A percentile compares a stretch with the other conserved stretches of the same genome.
Conservation (phyloP, 2,329 filamentous ascomycete species). For the Hirsutella thompsonii region DNA sequence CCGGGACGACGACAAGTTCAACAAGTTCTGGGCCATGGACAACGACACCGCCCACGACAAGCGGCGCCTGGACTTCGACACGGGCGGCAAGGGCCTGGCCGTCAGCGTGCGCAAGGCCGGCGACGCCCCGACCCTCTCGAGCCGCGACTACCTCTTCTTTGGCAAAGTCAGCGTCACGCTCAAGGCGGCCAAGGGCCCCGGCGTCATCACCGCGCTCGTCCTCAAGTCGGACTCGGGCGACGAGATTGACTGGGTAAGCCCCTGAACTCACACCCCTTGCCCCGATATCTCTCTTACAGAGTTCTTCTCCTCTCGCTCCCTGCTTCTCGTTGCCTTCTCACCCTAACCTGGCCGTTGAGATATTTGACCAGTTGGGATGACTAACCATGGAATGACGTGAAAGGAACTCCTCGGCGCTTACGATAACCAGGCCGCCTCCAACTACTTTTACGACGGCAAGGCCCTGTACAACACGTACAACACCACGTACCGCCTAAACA, state of each 20-base stretch:
- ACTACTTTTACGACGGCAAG: constrained; percentile 63
- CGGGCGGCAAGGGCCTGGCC: constrained; percentile 9
- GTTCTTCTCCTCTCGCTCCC: no score
- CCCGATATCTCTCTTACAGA: no score
- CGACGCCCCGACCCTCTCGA: constrained; percentile 49
- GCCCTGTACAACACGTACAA: constrained; percentile 39
- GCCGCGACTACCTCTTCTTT: constrained; percentile 75
- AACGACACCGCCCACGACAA: constrained; percentile 18
- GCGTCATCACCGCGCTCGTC: constrained; percentile 67
- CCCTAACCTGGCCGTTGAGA: no score
- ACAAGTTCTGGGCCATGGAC: constrained; percentile 15
- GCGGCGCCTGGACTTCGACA: constrained; percentile 12
- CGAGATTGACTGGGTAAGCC: constrained; percentile 43
- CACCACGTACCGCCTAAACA: constrained; percentile 30
- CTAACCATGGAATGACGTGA: no score
- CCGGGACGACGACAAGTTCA: constrained; percentile 22
- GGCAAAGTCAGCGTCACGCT: constrained; percentile 58
- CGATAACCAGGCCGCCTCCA: constrained; percentile 54
- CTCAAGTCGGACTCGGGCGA: constrained; percentile 67
- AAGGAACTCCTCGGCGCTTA: constrained; percentile 16
- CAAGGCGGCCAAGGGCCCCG: constrained; percentile 57
- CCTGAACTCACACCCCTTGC: not conserved
- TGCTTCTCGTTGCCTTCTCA: no score
- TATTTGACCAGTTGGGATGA: not conserved
- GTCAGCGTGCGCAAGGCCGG: constrained; percentile 44